Evolutionary conservation across 169 alveolate species (phyloP).

Genomic region (Babesia divergens): DNA sequence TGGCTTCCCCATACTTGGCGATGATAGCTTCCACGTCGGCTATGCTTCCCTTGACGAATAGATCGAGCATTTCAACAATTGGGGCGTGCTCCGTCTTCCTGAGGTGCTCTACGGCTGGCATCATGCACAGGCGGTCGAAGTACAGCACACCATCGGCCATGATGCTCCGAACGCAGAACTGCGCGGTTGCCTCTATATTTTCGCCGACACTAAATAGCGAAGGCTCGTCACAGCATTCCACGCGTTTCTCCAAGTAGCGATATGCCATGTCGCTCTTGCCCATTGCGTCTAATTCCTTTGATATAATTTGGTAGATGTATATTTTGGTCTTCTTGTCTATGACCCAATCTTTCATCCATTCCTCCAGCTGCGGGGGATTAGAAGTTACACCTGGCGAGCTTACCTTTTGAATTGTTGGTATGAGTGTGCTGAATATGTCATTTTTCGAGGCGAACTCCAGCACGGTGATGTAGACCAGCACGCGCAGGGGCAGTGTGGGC

Average conservation of each 20-base stretch:
- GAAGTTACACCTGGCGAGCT: background rate
- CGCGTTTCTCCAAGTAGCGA: constrained; percentile 38
- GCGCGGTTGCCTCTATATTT: constrained; percentile 60
- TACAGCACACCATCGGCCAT: constrained; percentile 62
- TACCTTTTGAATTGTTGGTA: constrained; percentile 59
- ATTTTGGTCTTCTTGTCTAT: constrained; percentile 58
- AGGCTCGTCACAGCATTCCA: constrained; percentile 34
- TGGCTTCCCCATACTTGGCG: constrained; percentile 24
- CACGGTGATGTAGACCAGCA: constrained; percentile 62
- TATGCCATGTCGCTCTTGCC: constrained; percentile 51
- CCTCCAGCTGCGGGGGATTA: constrained; percentile 41
- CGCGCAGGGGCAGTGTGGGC: constrained; percentile 66
- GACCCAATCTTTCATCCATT: constrained; percentile 72
- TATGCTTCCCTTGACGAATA: constrained; percentile 35
- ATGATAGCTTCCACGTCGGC: constrained; percentile 28
- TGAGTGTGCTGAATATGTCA: constrained; percentile 60
- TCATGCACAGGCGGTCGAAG: constrained; percentile 59
- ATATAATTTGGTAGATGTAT: constrained; percentile 59
- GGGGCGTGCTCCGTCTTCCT: constrained; percentile 35
- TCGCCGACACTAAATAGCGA: constrained; percentile 35
- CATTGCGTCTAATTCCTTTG: constrained; percentile 67
- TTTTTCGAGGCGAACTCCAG: constrained; percentile 72
- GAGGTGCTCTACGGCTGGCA: constrained; percentile 65
- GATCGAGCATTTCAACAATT: constrained; percentile 34
- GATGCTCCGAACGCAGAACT: constrained; percentile 59